Base-by-base conservation (phyloP, 2,329 filamentous ascomycete species). In the Thielaviopsis ethacetica region DNA sequence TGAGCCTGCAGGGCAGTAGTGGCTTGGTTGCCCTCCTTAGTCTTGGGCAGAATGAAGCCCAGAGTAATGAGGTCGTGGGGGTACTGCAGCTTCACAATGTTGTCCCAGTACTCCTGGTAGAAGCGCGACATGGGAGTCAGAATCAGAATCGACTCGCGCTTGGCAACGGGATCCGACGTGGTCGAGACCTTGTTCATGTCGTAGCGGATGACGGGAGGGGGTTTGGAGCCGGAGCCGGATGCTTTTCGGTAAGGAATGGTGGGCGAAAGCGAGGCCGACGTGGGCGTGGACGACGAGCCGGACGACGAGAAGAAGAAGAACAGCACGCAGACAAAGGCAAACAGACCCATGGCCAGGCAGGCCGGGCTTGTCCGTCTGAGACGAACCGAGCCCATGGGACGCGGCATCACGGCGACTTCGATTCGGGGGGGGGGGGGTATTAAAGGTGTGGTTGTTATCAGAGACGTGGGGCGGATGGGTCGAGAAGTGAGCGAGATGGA, bases 31-130 rank as follows among this genome's bases (percentile, higher is more conserved):
- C 93, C 93, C 65, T 96, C 91, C 68, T 86, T 86, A 54, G 84
- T 95, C 74, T 94, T 95, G 57, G 93, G 93, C 27, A 95, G 84
- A 68, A 98, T 97, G 74, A 97, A 98, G 47, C 89, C 93, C 27
- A 98, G 77, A 0, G 89, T 94, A 68, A 98, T 94, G 63, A 97
- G 81, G 61, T 95, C 87, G 73, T 96, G 93, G 2, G 93, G 93
- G 70, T 97, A 98, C 66, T 73, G 79, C 59, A 98, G 79, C 68
- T 82, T 82, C 64, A 91, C 70, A 27, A 98, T 77, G 67, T 97
- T 98, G 70, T 94, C 85, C 91, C 93, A 98, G 75, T 97, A 98
- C 65, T 80, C 84, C 66, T 87, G 84, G 72, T 96, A 97, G 77
- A 97, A 98, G 63, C 88, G 83, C 34, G 89, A 86, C 73, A 98